phyloP scores from a whole-genome alignment of 768 basidiomycete genomes.

The Rhodotorula diobovata region DNA sequence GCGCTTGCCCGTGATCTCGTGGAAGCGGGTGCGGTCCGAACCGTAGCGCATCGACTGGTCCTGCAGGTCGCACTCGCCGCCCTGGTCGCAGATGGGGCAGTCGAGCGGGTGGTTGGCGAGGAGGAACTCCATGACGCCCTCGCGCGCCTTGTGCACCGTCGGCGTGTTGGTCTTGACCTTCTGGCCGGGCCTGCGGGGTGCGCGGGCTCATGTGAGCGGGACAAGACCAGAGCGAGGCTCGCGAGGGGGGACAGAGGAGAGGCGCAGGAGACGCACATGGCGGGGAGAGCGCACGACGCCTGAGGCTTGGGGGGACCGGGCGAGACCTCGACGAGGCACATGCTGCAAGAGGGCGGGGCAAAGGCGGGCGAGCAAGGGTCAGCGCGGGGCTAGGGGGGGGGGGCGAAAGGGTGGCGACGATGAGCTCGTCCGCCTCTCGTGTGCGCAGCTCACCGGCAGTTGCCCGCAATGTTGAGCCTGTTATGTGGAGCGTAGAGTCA shows the following conservation, averaged over 20 bases:
- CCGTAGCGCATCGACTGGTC: conserved; percentile 99
- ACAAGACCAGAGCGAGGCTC: too few species aligned
- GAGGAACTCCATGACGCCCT: conserved; percentile 96
- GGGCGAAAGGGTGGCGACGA: background rate
- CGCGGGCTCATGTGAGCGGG: background rate
- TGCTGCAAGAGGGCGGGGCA: conserved; percentile 53
- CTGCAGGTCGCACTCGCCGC: conserved; percentile 97
- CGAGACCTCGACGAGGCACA: conserved; percentile 96
- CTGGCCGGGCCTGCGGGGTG: conserved; percentile 41
- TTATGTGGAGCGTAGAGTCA: too few species aligned
- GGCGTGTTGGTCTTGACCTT: conserved; percentile 46
- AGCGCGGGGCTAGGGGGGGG: background rate
- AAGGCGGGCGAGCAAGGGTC: too few species aligned
- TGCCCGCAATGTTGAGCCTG: conserved; percentile 94
- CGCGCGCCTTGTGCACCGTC: conserved; percentile 50
- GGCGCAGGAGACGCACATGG: conserved; percentile 62
- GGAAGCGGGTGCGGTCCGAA: conserved; percentile 93
- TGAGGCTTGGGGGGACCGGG: conserved; percentile 41
- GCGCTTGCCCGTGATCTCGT: conserved; percentile 95
- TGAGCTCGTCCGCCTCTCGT: too few species aligned
- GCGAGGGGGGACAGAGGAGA: background rate
- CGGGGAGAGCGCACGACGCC: conserved; percentile 71
- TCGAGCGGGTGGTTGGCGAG: conserved; percentile 96
- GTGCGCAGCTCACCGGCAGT: conserved; percentile 69
- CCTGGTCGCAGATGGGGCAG: conserved; percentile 98